phyloP scores from a whole-genome alignment of 257 asterid species.

The Verbena officinalis region DNA sequence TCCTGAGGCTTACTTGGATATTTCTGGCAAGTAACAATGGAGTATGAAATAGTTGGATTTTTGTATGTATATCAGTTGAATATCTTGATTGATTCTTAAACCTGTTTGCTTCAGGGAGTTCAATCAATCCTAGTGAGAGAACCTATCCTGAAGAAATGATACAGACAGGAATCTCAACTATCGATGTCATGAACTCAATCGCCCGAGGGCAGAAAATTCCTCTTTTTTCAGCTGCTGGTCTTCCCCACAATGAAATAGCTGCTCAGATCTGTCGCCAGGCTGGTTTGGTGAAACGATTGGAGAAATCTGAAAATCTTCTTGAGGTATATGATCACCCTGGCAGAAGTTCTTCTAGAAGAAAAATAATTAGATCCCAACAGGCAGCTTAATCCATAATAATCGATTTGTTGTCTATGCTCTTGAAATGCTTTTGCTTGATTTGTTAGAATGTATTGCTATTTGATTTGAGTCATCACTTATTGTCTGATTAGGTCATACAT shows the following conservation, averaged over 20 bases:
- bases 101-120: slow-evolving; percentile 72
- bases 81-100: slow-evolving; percentile 27
- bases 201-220: slow-evolving; percentile 99
- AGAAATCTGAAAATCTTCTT: slow-evolving; percentile 84
- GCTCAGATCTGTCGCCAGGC: slow-evolving; percentile 99
- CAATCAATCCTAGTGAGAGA: slow-evolving; percentile 99
- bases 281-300: slow-evolving; percentile 95
- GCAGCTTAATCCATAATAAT: neutral
- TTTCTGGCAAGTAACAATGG: slow-evolving; percentile 69
- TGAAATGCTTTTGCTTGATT: neutral
- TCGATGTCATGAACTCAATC: slow-evolving; percentile 98
- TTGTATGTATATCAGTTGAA: slow-evolving; percentile 6
- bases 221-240: slow-evolving; percentile 98
- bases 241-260: slow-evolving; percentile 98
- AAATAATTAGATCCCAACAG: neutral
- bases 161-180: slow-evolving; percentile 96
- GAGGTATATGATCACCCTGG: slow-evolving; percentile 48
- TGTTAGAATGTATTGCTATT: neutral
- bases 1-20: slow-evolving; percentile 98
- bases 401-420: slow-evolving; percentile 2
- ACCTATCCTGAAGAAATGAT: slow-evolving; percentile 99
- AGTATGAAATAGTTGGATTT: slow-evolving; percentile 6
- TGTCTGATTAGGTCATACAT: neutral
- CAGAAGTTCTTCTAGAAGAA: neutral
- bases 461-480: slow-evolving; percentile 6